Base-by-base conservation (phyloP, 495 filamentous ascomycete genomes). In the Trichoderma gamsii region DNA sequence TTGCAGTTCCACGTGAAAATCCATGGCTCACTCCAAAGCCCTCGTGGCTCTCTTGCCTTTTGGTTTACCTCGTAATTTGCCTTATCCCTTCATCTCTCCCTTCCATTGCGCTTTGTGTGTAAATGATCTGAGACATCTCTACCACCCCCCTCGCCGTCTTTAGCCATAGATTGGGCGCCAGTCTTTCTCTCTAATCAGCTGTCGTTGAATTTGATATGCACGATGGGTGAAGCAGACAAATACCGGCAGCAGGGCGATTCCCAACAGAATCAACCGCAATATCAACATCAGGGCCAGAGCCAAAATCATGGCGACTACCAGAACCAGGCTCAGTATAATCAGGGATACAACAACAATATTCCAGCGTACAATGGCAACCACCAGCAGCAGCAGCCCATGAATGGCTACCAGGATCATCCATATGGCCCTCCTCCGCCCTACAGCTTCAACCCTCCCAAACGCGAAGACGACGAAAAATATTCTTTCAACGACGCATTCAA, bases 401-500 rank as follows among this genome's bases (percentile, higher is more conserved):
- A 69, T 69, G 68, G 66, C 64, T 68, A 41, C 3, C 73, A 72
- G 63, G 27, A 70, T 35, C 65, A 70, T 64, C 67, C 69, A 43
- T 67, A 72, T 8, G 23, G 6, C 11, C 69, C 69, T 3, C 59
- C 56, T 15, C 46, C 64, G 27, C 49, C 44, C 5, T 61, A 61
- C 27, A 61, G 56, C 56, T 61, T 61, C 44, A 70, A 71, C 38
- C 56, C 23, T 32, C 66, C 35, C 2, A 46, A 41, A n/a, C 29
- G 29, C 29, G 27, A 12, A 11, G 66, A 27, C 29, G 72, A 67
- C 38, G 77, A 82, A 65, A 83, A 91, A 72, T 80, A 81, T 15
- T 83, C 80, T 18, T 97, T 93, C 71, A 87, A 94, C 18, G 84
- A 97, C 73, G 84, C 85, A 0, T 97, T 97, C 79, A 87, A 86